phyloP scores from a whole-genome alignment of 2,329 filamentous ascomycete species.

The Xylariaceae sp. region DNA sequence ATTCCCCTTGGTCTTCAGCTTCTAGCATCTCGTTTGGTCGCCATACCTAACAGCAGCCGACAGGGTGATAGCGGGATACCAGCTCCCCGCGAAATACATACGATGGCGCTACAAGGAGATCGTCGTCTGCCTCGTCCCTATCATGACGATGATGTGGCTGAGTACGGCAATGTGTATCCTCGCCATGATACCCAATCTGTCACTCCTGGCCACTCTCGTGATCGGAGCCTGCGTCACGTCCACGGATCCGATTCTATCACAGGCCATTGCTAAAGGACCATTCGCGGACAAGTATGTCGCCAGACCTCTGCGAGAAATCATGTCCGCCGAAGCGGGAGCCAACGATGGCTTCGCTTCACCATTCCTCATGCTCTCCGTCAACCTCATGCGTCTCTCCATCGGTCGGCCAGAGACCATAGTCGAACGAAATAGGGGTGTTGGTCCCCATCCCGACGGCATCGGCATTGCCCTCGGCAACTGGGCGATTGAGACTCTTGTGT shows the following conservation, averaged over 20 bases:
- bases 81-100: slow-evolving; percentile 53
- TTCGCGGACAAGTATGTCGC: slow-evolving; percentile 58
- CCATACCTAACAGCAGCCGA: slow-evolving; percentile 2
- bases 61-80: slow-evolving; percentile 53
- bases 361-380: slow-evolving; percentile 53
- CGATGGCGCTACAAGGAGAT: slow-evolving; percentile 47
- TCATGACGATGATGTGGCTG: slow-evolving; percentile 60
- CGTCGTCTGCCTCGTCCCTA: slow-evolving; percentile 48
- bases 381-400: slow-evolving; percentile 50
- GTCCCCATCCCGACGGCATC: slow-evolving; percentile 47
- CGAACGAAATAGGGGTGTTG: slow-evolving; percentile 33
- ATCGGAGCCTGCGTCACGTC: slow-evolving; percentile 57
- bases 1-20: not conserved
- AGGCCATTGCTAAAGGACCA: slow-evolving; percentile 56
- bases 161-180: slow-evolving; percentile 51
- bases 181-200: slow-evolving; percentile 49
- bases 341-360: slow-evolving; percentile 60
- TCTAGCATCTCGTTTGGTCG: not conserved
- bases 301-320: slow-evolving; percentile 53
- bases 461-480: slow-evolving; percentile 50
- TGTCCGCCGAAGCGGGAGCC: slow-evolving; percentile 55
- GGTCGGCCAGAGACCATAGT: slow-evolving; percentile 26
- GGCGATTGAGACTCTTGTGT: slow-evolving; percentile 55
- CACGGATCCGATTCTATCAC: slow-evolving; percentile 57
- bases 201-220: slow-evolving; percentile 48